These are phyloP conservation scores for Penicillium manginii DNA, from an alignment of 495 filamentous ascomycete species.

Conservation along the genomic window DNA sequence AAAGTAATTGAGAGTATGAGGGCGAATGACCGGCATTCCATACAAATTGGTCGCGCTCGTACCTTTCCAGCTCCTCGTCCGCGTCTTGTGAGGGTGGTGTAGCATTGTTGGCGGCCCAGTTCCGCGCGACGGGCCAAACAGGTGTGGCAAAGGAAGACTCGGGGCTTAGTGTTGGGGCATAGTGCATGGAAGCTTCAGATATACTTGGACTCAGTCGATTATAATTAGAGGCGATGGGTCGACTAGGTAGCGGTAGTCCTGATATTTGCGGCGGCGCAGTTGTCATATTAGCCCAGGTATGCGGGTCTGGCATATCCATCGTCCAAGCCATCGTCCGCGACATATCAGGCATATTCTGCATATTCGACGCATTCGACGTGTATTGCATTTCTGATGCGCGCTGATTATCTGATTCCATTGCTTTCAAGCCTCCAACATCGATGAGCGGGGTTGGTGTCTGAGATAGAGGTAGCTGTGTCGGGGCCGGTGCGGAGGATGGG, in stretches of 20 bases:
- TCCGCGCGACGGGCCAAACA: conserved; percentile 20
- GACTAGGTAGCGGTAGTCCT: conserved; percentile 28
- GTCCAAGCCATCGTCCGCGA: conserved; percentile 26
- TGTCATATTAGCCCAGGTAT: conserved; percentile 26
- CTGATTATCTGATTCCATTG: conserved; percentile 11
- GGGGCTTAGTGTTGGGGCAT: conserved; percentile 22
- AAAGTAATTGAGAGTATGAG: conserved; percentile 47
- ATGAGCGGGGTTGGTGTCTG: conserved; percentile 9
- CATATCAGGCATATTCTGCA: conserved; percentile 12
- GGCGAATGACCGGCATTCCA: conserved; percentile 39
- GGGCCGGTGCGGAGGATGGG: conserved; percentile 17
- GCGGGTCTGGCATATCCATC: conserved; percentile 37
- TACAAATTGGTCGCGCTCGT: conserved; percentile 16
- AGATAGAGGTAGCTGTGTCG: conserved; percentile 4
- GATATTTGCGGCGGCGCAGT: conserved; percentile 27
- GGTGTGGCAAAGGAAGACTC: conserved; percentile 18
- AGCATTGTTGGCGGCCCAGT: conserved; percentile 10
- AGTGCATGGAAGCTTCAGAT: conserved; percentile 23
- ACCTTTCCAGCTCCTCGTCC: conserved; percentile 29
- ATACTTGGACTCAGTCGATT: conserved; percentile 22
- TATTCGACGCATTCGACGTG: not conserved
- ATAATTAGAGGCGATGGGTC: conserved; percentile 18
- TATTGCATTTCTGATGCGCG: conserved; percentile 6
- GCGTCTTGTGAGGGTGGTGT: conserved; percentile 22
- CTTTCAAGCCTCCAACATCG: not conserved